These are phyloP conservation scores for Fusarium piperis DNA, from an alignment of 2,329 filamentous ascomycete species.

Conservation along the genomic window DNA sequence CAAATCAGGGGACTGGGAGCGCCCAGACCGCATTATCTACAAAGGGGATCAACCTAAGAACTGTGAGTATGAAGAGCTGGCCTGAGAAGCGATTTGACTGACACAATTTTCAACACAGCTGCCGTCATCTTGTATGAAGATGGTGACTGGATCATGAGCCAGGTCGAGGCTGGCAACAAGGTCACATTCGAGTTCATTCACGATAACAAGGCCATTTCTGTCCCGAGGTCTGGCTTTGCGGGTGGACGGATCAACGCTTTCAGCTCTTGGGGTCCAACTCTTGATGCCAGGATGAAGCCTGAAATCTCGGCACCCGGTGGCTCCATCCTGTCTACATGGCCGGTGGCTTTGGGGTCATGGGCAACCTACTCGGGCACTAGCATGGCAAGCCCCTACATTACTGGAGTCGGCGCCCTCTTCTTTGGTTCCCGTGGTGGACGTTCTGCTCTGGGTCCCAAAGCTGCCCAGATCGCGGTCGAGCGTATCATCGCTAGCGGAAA, in stretches of 20 bases:
- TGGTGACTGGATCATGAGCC: conserved; percentile 7
- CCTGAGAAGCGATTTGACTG: neutral
- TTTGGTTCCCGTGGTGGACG: neutral
- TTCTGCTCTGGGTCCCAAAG: conserved; percentile 42
- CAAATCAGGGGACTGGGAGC: neutral
- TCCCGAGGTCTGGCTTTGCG: neutral
- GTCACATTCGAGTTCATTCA: conserved; percentile 3
- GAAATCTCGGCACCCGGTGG: conserved; percentile 12
- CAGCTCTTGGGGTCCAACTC: conserved; percentile 12
- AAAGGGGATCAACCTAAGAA: neutral
- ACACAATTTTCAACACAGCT: neutral
- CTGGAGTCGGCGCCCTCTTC: conserved; percentile 13
- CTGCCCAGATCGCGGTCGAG: conserved; percentile 40
- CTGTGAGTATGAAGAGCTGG: neutral
- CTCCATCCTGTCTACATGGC: neutral
- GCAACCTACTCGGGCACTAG: conserved; percentile 9
- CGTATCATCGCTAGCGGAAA: conserved; percentile 49
- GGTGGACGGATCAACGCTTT: conserved; percentile 8
- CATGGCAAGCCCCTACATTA: conserved; percentile 15
- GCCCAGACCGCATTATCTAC: neutral
- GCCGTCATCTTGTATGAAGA: conserved; percentile 7
- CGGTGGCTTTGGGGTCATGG: neutral
- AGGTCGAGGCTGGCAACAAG: conserved; percentile 1
- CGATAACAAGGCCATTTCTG: neutral
- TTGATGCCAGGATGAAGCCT: conserved; percentile 16